These are phyloP conservation scores for Calocybe gangraenosa DNA, from an alignment of 768 basidiomycete genomes.

Conservation along the genomic window DNA sequence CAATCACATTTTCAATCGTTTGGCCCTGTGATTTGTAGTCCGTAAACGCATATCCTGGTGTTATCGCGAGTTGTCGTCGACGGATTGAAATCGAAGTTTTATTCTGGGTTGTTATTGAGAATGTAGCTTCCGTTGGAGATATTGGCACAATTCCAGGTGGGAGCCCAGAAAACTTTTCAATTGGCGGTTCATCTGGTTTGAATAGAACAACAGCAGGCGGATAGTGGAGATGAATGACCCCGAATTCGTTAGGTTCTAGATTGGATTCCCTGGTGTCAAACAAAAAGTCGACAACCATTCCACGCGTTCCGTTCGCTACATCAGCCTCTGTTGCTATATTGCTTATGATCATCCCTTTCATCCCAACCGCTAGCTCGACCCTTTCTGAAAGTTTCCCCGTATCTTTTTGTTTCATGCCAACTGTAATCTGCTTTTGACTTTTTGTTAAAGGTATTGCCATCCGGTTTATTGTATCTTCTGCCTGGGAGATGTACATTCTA, in stretches of 20 bases:
- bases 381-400: slow-evolving; percentile 16
- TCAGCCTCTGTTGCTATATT: slow-evolving; percentile 36
- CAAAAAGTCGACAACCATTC: too few species aligned
- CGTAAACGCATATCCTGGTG: neutral
- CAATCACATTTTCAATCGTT: too few species aligned
- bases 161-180: slow-evolving; percentile 31
- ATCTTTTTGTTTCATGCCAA: slow-evolving; percentile 7
- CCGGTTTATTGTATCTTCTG: too few species aligned
- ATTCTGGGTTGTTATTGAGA: slow-evolving; percentile 12
- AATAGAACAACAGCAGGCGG: too few species aligned
- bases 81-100: too few species aligned
- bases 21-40: slow-evolving; percentile 11
- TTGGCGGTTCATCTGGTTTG: slow-evolving; percentile 11
- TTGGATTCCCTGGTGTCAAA: too few species aligned
- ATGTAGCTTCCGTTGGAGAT: slow-evolving; percentile 25
- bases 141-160: too few species aligned
- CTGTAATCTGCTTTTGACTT: neutral
- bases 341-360: slow-evolving; percentile 31
- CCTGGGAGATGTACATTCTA: slow-evolving; percentile 25
- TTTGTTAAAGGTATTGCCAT: slow-evolving; percentile 25
- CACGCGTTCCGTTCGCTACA: too few species aligned
- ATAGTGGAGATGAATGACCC: too few species aligned
- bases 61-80: too few species aligned
- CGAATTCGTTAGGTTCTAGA: too few species aligned
- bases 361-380: slow-evolving; percentile 28